Evolutionary conservation across 768 basidiomycete genomes (phyloP).

Genomic region (Pholiota microspora): DNA sequence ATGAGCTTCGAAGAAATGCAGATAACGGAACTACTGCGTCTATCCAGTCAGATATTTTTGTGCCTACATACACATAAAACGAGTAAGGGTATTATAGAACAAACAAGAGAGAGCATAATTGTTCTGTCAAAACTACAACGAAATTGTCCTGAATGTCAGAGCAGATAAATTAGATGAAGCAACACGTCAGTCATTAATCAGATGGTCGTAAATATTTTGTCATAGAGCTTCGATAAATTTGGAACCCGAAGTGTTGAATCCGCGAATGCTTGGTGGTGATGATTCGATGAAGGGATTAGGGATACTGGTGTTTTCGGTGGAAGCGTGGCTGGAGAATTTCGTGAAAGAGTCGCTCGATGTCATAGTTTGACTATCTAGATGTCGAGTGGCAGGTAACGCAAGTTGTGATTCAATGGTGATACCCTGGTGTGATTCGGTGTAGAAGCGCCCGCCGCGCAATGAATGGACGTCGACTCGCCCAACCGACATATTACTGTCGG

Average conservation of each 20-base stretch:
- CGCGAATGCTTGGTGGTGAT: conserved; percentile 10
- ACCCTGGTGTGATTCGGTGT: neutral
- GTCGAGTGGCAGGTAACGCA: conserved; percentile 15
- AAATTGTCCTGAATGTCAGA: too few species aligned
- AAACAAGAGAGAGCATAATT: too few species aligned
- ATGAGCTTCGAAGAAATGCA: too few species aligned
- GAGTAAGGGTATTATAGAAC: too few species aligned
- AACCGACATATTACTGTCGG: neutral
- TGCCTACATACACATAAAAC: too few species aligned
- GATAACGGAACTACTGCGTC: too few species aligned
- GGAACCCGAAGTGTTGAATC: conserved; percentile 39
- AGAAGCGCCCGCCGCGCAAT: neutral
- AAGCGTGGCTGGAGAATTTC: conserved; percentile 10
- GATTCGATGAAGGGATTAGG: conserved; percentile 24
- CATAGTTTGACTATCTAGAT: conserved; percentile 11
- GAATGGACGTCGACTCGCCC: too few species aligned
- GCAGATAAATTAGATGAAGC: too few species aligned
- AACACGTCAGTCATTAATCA: too few species aligned
- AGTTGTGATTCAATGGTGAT: neutral
- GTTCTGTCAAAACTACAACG: too few species aligned
- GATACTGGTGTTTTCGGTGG: conserved; percentile 14
- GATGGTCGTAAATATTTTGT: conserved; percentile 8
- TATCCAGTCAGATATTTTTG: too few species aligned
- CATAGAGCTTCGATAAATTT: conserved; percentile 47
- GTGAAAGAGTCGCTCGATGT: conserved; percentile 10